These are phyloP conservation scores for Bruguiera gymnorhiza DNA, from an alignment of 345 rosid genomes.

Conservation along the genomic window DNA sequence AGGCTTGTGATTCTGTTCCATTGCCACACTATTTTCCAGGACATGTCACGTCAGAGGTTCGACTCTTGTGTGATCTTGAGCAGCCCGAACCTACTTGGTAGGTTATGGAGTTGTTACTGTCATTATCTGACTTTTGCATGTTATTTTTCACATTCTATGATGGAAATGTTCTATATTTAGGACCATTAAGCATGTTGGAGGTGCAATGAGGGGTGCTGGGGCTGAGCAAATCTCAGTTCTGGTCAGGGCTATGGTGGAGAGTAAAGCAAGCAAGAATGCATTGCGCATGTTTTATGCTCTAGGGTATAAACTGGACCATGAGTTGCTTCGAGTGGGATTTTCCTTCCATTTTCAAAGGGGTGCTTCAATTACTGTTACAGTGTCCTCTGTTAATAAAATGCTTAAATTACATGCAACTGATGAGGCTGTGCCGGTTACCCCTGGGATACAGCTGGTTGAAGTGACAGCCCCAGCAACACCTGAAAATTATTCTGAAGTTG, in stretches of 20 bases:
- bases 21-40: constrained; percentile 35
- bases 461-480: constrained; percentile 90
- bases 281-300: constrained; percentile 68
- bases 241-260: constrained; percentile 77
- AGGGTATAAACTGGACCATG: constrained; percentile 93
- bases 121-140: not conserved
- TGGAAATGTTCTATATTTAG: constrained; percentile 29
- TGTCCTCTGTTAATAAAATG: constrained; percentile 84
- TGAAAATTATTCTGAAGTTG: constrained; percentile 82
- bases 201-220: constrained; percentile 88
- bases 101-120: not conserved
- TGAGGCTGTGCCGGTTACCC: constrained; percentile 89
- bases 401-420: constrained; percentile 77
- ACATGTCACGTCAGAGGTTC: constrained; percentile 65
- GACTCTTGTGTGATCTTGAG: constrained; percentile 86
- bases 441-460: constrained; percentile 95
- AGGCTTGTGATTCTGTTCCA: no score
- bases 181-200: constrained; percentile 94
- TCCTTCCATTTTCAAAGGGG: constrained; percentile 80
- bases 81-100: constrained; percentile 88
- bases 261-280: constrained; percentile 96
- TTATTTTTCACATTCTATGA: constrained; percentile 1
- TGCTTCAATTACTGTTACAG: constrained; percentile 49
- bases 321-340: constrained; percentile 84
- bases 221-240: constrained; percentile 89